phyloP scores from a whole-genome alignment of 257 asterid species.

The Solanum medicagineum region DNA sequence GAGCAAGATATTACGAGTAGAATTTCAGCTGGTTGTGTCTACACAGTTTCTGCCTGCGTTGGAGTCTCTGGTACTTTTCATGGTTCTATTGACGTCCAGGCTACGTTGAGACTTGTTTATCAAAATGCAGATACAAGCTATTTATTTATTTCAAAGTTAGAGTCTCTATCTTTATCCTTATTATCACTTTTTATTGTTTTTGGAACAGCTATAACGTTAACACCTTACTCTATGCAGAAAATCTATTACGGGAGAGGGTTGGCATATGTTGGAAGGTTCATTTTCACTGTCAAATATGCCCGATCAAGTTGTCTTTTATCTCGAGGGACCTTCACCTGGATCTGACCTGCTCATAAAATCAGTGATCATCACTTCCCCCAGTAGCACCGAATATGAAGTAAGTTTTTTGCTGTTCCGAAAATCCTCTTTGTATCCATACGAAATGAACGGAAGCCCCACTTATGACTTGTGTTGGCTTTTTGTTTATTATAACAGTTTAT shows the following conservation, averaged over 20 bases:
- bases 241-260: slow-evolving; percentile 34
- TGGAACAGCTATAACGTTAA: slow-evolving; percentile 6
- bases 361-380: slow-evolving; percentile 33
- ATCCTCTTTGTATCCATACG: not conserved
- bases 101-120: slow-evolving; percentile 63
- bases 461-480: not conserved
- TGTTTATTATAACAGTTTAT: not conserved
- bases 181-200: not conserved
- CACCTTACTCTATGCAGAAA: slow-evolving; percentile 27
- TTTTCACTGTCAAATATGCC: slow-evolving; percentile 56
- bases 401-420: slow-evolving; percentile 10
- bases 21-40: slow-evolving; percentile 42
- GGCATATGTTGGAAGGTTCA: slow-evolving; percentile 70
- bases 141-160: slow-evolving; percentile 61
- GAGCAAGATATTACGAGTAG: slow-evolving; percentile 69
- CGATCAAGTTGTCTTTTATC: slow-evolving; percentile 44
- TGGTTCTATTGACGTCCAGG: slow-evolving; percentile 42
- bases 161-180: not conserved
- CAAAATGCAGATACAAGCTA: slow-evolving; percentile 39
- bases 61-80: slow-evolving; percentile 43
- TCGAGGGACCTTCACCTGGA: slow-evolving; percentile 93
- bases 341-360: slow-evolving; percentile 64
- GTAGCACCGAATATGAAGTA: slow-evolving; percentile 26
- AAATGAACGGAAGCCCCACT: not conserved
- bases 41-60: slow-evolving; percentile 50